Evolutionary conservation across 495 filamentous ascomycete genomes (phyloP).

Genomic region (Penicillium chermesinum): DNA sequence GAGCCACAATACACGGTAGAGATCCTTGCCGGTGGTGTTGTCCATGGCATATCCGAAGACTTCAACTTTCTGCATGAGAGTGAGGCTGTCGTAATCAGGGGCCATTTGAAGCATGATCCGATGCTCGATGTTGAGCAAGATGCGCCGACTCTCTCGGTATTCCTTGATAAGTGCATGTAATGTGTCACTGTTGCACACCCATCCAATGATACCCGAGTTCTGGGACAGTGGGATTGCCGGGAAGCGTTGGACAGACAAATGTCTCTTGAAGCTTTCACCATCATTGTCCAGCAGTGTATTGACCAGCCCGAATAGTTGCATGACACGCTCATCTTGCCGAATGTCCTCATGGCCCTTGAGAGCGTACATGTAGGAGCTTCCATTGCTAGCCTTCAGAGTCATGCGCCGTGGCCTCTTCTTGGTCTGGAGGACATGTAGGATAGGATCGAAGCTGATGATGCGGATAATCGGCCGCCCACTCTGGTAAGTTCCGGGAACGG

Average conservation of each 20-base stretch:
- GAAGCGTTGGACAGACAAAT: constrained; percentile 91
- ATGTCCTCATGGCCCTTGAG: constrained; percentile 99
- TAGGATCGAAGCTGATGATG: constrained; percentile 84
- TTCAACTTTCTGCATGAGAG: constrained; percentile 99
- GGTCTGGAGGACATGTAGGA: constrained; percentile 87
- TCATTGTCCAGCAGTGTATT: constrained; percentile 92
- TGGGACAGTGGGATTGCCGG: constrained; percentile 94
- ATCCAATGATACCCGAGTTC: constrained; percentile 88
- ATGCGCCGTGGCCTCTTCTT: constrained; percentile 93
- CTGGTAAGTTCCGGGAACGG: constrained; percentile 88
- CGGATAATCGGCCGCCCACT: constrained; percentile 80
- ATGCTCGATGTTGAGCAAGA: constrained; percentile 97
- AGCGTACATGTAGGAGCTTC: constrained; percentile 73
- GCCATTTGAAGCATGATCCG: constrained; percentile 99
- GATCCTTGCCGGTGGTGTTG: constrained; percentile 97
- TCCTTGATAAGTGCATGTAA: constrained; percentile 94
- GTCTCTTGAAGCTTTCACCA: constrained; percentile 91
- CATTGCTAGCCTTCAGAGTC: constrained; percentile 82
- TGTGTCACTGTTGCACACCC: constrained; percentile 98
- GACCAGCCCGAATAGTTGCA: constrained; percentile 95
- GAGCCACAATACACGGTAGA: constrained; percentile 96
- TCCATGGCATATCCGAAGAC: constrained; percentile 98
- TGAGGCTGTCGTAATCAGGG: constrained; percentile 95
- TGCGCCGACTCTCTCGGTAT: constrained; percentile 93
- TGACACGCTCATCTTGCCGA: constrained; percentile 95